Evolutionary conservation across 345 rosid genomes (phyloP).

Genomic region (Cardamine resedifolia): DNA sequence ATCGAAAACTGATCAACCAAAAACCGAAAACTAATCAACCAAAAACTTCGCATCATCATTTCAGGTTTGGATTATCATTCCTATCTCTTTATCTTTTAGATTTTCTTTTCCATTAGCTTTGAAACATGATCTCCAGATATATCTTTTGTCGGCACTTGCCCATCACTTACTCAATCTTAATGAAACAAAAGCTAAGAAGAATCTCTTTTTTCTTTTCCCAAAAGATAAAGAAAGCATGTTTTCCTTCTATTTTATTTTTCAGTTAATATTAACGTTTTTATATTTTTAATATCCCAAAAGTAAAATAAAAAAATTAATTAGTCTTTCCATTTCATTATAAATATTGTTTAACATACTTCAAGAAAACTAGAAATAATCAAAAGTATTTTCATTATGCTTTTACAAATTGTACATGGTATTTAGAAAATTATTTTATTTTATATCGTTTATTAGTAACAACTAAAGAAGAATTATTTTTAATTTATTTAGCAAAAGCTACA

Average conservation of each 20-base stretch:
- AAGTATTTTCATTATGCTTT: too few relatives aligned
- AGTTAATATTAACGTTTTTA: neutral
- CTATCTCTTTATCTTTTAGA: neutral
- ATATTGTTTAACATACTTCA: neutral
- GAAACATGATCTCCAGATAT: constrained; percentile 18
- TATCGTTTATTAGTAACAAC: neutral
- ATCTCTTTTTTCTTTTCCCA: constrained; percentile 6
- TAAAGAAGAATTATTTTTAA: too few relatives aligned
- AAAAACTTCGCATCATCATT: neutral
- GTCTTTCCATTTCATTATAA: neutral
- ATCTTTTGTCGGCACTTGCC: constrained; percentile 16
- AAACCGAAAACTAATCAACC: neutral
- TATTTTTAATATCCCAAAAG: too few relatives aligned
- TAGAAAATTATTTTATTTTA: too few relatives aligned
- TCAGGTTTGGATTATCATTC: neutral
- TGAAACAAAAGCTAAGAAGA: constrained; percentile 25
- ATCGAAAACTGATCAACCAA: neutral
- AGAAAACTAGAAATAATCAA: neutral
- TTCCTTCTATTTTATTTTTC: neutral
- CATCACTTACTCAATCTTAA: constrained; percentile 22
- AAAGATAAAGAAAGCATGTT: neutral
- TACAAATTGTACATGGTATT: too few relatives aligned
- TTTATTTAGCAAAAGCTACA: neutral
- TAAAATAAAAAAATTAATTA: too few relatives aligned
- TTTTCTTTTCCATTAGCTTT: constrained; percentile 8